phyloP scores from a whole-genome alignment of 2,329 filamentous ascomycete species.

The Exophiala spinifera region DNA sequence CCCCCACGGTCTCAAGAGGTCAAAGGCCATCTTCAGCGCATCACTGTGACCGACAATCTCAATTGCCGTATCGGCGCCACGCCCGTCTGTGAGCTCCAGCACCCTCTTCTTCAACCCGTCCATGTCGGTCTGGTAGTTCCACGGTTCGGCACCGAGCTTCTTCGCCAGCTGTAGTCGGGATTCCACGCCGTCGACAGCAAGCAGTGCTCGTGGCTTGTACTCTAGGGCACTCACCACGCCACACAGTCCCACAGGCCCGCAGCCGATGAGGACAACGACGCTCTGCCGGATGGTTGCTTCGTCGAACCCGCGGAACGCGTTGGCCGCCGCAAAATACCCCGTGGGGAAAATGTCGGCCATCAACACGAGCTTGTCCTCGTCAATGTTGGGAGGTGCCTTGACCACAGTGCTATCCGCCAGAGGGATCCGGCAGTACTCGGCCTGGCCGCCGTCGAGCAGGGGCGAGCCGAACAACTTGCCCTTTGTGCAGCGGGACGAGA shows the following conservation, averaged over 20 bases:
- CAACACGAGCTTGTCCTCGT: conserved; percentile 71
- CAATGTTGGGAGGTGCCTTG: conserved; percentile 67
- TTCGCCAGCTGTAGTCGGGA: conserved; percentile 70
- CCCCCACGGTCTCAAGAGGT: conserved; percentile 69
- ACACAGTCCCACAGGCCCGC: conserved; percentile 81
- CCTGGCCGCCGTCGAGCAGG: conserved; percentile 72
- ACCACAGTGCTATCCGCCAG: conserved; percentile 77
- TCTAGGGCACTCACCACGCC: conserved; percentile 75
- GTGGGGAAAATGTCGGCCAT: conserved; percentile 94
- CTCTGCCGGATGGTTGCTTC: conserved; percentile 59
- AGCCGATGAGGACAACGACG: conserved; percentile 77
- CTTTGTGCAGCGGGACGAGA: conserved; percentile 72
- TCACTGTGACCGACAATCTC: conserved; percentile 71
- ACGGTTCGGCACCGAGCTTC: conserved; percentile 73
- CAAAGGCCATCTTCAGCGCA: conserved; percentile 66
- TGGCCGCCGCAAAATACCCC: conserved; percentile 75
- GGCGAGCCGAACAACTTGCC: conserved; percentile 67
- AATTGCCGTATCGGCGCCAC: conserved; percentile 81
- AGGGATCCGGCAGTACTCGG: conserved; percentile 78
- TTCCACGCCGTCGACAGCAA: conserved; percentile 76
- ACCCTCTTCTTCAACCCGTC: conserved; percentile 66
- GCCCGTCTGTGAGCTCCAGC: conserved; percentile 69
- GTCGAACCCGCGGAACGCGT: conserved; percentile 66
- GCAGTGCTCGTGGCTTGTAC: conserved; percentile 69
- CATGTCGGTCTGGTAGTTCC: conserved; percentile 70